Evolutionary conservation across 2,329 filamentous ascomycete species (phyloP), one percentile per base, ranked within the genome.

Genomic region (Amauroascus niger): DNA sequence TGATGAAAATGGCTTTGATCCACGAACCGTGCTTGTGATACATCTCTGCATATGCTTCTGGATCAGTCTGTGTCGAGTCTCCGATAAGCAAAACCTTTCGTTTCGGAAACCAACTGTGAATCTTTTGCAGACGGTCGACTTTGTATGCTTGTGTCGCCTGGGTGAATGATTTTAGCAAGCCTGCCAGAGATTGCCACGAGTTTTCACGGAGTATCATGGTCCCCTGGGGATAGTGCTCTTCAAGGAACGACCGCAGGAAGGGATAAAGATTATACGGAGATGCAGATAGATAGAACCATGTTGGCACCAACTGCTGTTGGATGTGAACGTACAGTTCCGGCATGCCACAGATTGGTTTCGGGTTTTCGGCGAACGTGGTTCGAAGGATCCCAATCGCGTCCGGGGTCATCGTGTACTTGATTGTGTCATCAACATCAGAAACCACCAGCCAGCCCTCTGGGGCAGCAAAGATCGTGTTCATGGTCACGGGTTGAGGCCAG

Each of bases 261-360:
- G 87, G 86, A 65, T 96, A 96, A 8, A 97, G 79, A 62, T 94
- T 95, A 74, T 96, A 96, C 0, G 91, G 91, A 0, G 89, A 95
- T 0, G 91, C 90, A 0, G 88, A 94, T 45, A 97, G 79, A 69
- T 97, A 97, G 74, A 95, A 95, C 78, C 87, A 95, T 0, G 88
- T 80, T 1, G 88, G 84, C 7, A 77, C 75, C 7, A 82, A 71
- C 39, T 72, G 68, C 13, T 66, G 65, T 43, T 83, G 74, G 9
- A 95, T 75, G 53, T 83, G 76, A 20, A 74, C 70, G 72, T 95
- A 96, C 0, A 96, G 77, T 61, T 87, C 83, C 0, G 89, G 87
- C 88, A 96, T 96, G 46, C 87, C 88, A 0, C 76, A 63, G 13
- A 91, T 81, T 0, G 87, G 81, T 13, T 77, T 74, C 0, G 89